phyloP scores from a whole-genome alignment of 2,329 filamentous ascomycete species.

The Colletotrichum abscissum region DNA sequence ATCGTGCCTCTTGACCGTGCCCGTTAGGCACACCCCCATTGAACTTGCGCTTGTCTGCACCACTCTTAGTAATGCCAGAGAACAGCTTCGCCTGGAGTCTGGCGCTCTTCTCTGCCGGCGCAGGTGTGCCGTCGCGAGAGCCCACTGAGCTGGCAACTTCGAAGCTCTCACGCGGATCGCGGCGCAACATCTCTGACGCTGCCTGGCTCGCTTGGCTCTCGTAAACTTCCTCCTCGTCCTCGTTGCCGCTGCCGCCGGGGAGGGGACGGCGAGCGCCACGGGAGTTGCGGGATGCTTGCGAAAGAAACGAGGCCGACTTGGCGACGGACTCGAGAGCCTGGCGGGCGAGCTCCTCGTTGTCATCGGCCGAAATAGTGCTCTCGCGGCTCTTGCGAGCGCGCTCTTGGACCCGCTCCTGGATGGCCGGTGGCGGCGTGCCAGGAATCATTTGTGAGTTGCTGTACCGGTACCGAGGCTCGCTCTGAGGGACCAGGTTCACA shows the following conservation, averaged over 20 bases:
- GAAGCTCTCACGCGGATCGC: conserved; percentile 64
- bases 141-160: conserved; percentile 58
- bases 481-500: conserved; percentile 70
- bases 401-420: conserved; percentile 52
- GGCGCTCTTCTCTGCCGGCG: conserved; percentile 56
- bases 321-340: conserved; percentile 66
- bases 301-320: conserved; percentile 51
- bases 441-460: conserved; percentile 52
- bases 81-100: conserved; percentile 64
- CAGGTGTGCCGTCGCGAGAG: conserved; percentile 57
- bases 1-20: conserved; percentile 44
- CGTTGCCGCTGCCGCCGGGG: conserved; percentile 44
- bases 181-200: conserved; percentile 79
- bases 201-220: conserved; percentile 83
- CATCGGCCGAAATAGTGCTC: conserved; percentile 82
- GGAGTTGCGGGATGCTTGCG: conserved; percentile 42
- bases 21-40: conserved; percentile 44
- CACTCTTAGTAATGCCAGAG: conserved; percentile 55
- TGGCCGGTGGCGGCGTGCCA: conserved; percentile 52
- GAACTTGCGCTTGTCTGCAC: conserved; percentile 64
- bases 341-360: conserved; percentile 67
- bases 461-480: conserved; percentile 64
- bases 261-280: conserved; percentile 31
- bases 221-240: conserved; percentile 70
- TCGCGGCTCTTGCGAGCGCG: conserved; percentile 78